phyloP scores from a whole-genome alignment of 257 asterid species.

The Orobanche coerulescens region DNA sequence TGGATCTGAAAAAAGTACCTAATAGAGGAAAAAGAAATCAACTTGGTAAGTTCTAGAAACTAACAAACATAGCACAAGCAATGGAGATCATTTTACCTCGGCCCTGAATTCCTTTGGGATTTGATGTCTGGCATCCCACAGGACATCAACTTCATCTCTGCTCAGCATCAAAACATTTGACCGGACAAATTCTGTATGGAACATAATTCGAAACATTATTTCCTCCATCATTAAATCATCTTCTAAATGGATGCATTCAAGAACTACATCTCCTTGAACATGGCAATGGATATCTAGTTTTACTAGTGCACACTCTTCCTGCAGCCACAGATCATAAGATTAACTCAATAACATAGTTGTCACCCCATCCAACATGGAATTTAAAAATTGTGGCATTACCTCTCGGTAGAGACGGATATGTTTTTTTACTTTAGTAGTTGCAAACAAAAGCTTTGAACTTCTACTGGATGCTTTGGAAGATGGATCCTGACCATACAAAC shows the following conservation, averaged over 20 bases:
- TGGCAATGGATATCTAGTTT: slow-evolving; percentile 67
- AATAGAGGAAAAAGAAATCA: slow-evolving; percentile 40
- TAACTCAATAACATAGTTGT: slow-evolving; percentile 5
- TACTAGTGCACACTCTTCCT: slow-evolving; percentile 87
- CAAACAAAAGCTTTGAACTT: slow-evolving; percentile 79
- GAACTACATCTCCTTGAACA: slow-evolving; percentile 86
- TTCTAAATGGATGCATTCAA: slow-evolving; percentile 88
- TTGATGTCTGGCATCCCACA: slow-evolving; percentile 79
- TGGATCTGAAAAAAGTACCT: slow-evolving; percentile 91
- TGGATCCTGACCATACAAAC: slow-evolving; percentile 89
- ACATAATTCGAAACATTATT: slow-evolving; percentile 81
- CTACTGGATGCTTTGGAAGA: slow-evolving; percentile 65
- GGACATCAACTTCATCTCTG: slow-evolving; percentile 86
- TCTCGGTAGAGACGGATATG: slow-evolving; percentile 52
- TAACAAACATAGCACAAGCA: slow-evolving; percentile 27
- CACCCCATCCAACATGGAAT: slow-evolving; percentile 16
- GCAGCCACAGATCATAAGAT: slow-evolving; percentile 28
- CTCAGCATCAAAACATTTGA: slow-evolving; percentile 70
- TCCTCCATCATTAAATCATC: slow-evolving; percentile 82
- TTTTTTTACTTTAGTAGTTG: slow-evolving; percentile 52
- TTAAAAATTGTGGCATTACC: slow-evolving; percentile 42
- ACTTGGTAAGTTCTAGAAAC: slow-evolving; percentile 32
- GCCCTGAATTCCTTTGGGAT: slow-evolving; percentile 76
- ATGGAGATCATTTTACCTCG: slow-evolving; percentile 52
- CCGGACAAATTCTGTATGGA: slow-evolving; percentile 86